These are phyloP conservation scores for Passalora sequoiae DNA, from an alignment of 2,329 filamentous ascomycete genomes.

Conservation along the genomic window DNA sequence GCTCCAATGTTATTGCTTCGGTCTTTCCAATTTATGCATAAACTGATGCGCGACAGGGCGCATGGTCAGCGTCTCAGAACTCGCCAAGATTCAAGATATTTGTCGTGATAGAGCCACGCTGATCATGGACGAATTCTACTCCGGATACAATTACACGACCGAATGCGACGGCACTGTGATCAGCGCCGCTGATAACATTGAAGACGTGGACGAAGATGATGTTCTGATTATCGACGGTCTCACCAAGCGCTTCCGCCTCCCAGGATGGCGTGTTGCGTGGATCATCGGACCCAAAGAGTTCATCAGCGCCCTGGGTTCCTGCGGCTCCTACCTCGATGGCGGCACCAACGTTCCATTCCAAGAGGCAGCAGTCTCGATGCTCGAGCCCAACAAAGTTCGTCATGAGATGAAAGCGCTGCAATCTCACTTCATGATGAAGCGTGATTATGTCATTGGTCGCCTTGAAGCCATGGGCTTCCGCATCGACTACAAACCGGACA, in stretches of 20 bases:
- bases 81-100: slow-evolving; percentile 86
- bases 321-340: slow-evolving; percentile 89
- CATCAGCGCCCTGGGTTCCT: slow-evolving; percentile 85
- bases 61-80: slow-evolving; percentile 76
- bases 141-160: slow-evolving; percentile 88
- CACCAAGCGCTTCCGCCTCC: slow-evolving; percentile 93
- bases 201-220: slow-evolving; percentile 76
- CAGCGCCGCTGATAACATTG: slow-evolving; percentile 80
- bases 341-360: slow-evolving; percentile 91
- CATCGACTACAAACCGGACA: slow-evolving; percentile 73
- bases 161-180: slow-evolving; percentile 87
- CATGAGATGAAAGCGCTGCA: slow-evolving; percentile 87
- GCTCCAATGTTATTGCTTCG: no score
- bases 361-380: slow-evolving; percentile 85
- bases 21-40: no score
- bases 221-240: slow-evolving; percentile 93
- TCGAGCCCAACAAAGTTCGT: slow-evolving; percentile 76
- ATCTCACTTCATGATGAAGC: slow-evolving; percentile 83
- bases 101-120: slow-evolving; percentile 80
- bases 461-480: slow-evolving; percentile 81
- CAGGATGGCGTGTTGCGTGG: slow-evolving; percentile 83
- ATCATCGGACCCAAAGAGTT: slow-evolving; percentile 71
- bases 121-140: slow-evolving; percentile 94
- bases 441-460: slow-evolving; percentile 79
- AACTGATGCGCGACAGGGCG: no score